These are phyloP conservation scores for Huntiella abstrusa DNA, from an alignment of 2,329 filamentous ascomycete genomes.

Conservation along the genomic window DNA sequence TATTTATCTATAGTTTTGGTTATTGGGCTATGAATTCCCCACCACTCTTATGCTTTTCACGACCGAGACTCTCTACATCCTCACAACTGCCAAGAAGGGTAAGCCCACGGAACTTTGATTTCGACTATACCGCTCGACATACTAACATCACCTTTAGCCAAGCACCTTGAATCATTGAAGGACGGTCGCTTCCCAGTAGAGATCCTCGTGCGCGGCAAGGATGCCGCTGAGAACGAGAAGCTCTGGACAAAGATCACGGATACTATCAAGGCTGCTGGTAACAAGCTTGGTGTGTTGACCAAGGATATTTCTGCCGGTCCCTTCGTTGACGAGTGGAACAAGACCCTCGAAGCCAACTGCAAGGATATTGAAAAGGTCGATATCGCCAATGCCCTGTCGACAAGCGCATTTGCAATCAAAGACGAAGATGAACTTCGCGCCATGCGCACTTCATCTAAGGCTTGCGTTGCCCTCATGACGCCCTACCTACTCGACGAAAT, in stretches of 20 bases:
- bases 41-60: constrained; percentile 90
- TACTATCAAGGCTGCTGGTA: constrained; percentile 72
- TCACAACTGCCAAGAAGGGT: constrained; percentile 98
- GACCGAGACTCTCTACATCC: constrained; percentile 67
- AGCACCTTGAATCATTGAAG: constrained; percentile 81
- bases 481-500: constrained; percentile 97
- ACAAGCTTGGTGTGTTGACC: constrained; percentile 71
- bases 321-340: constrained; percentile 94
- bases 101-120: constrained; percentile 9
- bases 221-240: constrained; percentile 78
- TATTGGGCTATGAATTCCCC: constrained; percentile 95
- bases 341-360: constrained; percentile 53
- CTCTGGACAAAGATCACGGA: constrained; percentile 71
- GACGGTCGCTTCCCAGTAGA: constrained; percentile 85
- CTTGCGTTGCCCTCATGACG: constrained; percentile 84
- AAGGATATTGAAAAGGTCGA: constrained; percentile 84
- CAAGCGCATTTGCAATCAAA: constrained; percentile 73
- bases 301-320: constrained; percentile 75
- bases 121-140: neutral
- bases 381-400: constrained; percentile 62
- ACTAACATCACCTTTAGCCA: constrained; percentile 35
- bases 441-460: constrained; percentile 85
- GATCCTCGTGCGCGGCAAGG: constrained; percentile 79
- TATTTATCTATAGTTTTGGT: constrained; percentile 58
- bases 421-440: constrained; percentile 85